Evolutionary conservation across 2,329 filamentous ascomycete species (phyloP).

Genomic region (Claviceps maximensis): DNA sequence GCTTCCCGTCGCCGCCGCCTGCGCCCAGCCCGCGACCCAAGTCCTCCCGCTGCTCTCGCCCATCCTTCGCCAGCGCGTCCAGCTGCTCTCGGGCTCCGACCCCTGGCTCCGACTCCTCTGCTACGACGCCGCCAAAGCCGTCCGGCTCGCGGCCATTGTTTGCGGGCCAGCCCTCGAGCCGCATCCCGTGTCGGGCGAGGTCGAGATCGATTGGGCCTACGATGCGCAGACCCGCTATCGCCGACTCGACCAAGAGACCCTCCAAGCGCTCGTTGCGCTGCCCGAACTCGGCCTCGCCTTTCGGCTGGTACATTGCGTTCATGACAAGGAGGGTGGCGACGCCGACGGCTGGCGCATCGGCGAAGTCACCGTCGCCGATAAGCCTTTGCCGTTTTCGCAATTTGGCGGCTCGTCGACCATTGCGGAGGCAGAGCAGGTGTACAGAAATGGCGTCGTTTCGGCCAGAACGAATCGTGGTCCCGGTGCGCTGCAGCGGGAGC

Average conservation of each 20-base stretch:
- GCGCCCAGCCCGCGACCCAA: conserved; percentile 40
- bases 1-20: conserved; percentile 44
- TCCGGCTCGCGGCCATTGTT: conserved; percentile 47
- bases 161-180: conserved; percentile 55
- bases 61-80: conserved; percentile 52
- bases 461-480: conserved; percentile 7
- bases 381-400: conserved; percentile 38
- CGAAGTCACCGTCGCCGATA: conserved; percentile 51
- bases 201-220: conserved; percentile 58
- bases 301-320: conserved; percentile 55
- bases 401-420: conserved; percentile 40
- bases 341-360: conserved; percentile 58
- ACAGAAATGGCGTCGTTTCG: conserved; percentile 18
- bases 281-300: conserved; percentile 49
- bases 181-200: conserved; percentile 69
- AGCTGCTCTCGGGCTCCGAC: conserved; percentile 44
- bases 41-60: conserved; percentile 50
- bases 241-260: conserved; percentile 61
- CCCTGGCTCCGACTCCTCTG: conserved; percentile 63
- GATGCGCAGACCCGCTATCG: conserved; percentile 52
- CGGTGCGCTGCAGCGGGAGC: conserved; percentile 2
- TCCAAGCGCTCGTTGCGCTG: conserved; percentile 53
- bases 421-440: conserved; percentile 47
- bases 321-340: conserved; percentile 45
- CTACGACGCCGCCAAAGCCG: conserved; percentile 46